Base-by-base conservation (phyloP, 202 grass and related monocot genomes). In the Zoysia matrella region DNA sequence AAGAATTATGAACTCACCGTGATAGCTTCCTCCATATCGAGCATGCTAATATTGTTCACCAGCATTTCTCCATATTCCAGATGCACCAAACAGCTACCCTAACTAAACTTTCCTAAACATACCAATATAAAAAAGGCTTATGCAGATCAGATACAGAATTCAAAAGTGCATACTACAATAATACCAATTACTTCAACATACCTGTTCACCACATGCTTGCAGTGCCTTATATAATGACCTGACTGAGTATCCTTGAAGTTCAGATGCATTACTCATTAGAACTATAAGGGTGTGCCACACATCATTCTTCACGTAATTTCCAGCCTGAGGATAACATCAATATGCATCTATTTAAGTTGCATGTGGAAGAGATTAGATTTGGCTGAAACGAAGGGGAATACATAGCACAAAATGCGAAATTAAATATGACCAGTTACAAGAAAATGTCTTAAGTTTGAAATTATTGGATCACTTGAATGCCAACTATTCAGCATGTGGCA, bases 1-100 rank as follows among this genome's bases (percentile, higher is more conserved):
- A 81, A 60, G 44, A 78, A 82, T 40, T 65, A 60, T 73, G 14
- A 71, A 89, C 96, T 94, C 76, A 99, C 96, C 56, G 87, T 96
- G 70, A 96, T 88, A 87, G 91, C 22, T 80, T 99, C 96, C 69
- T 99, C 96, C 42, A 85, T 70, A 51, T 92, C 87, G 54, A 99
- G 86, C 69, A 85, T 85, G 58, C 83, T 88, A 75, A 94, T 77
- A 87, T 96, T 96, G 81, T 89, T 96, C 52, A 99, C 96, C 80
- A 99, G 80, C 96, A 99, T 99, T 86, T 99, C 96, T 50, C 96
- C 96, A 60, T 96, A 99, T 82, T 99, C 96, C 96, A 93, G 82
- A 96, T 94, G 85, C 93, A 99, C 96, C 96, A 99, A 64, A 99
- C 87, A 92, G 87, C 61, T 61, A 96, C 96, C 85, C 93, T 88